These are phyloP conservation scores for Flaveria floridana DNA, from an alignment of 140 eudicot species.

Conservation along the genomic window DNA sequence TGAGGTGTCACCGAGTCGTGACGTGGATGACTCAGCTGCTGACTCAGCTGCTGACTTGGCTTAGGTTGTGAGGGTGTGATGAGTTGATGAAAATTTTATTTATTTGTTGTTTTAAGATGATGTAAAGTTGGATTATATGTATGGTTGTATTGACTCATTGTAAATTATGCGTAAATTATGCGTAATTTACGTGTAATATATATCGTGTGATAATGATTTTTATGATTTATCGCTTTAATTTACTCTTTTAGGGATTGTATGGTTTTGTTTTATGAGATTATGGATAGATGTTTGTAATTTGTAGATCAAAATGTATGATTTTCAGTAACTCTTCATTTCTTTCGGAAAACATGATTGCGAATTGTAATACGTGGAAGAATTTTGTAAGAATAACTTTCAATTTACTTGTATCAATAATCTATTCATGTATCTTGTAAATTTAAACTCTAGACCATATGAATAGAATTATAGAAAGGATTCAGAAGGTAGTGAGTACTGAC, in stretches of 20 bases:
- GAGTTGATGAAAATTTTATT: neutral
- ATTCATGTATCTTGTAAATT: no score
- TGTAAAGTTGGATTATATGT: constrained; percentile 7
- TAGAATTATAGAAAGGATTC: no score
- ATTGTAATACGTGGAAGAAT: no score
- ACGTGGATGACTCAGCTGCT: neutral
- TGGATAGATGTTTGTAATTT: no score
- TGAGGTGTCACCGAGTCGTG: constrained; percentile 31
- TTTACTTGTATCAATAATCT: no score
- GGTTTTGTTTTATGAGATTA: neutral
- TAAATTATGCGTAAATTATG: constrained; percentile 7
- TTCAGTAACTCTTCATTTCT: no score
- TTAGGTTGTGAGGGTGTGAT: constrained; percentile 11
- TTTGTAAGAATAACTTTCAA: no score
- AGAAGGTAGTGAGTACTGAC: no score
- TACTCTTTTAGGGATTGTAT: neutral
- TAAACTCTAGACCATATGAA: no score
- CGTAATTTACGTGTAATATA: constrained; percentile 7
- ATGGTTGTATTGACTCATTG: constrained; percentile 12
- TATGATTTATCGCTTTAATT: neutral
- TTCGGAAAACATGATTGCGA: no score
- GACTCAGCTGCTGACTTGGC: constrained; percentile 25
- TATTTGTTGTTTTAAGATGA: neutral
- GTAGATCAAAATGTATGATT: no score
- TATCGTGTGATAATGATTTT: constrained; percentile 4